Evolutionary conservation across 257 asterid species (phyloP).

Genomic region (Henckelia pumila): DNA sequence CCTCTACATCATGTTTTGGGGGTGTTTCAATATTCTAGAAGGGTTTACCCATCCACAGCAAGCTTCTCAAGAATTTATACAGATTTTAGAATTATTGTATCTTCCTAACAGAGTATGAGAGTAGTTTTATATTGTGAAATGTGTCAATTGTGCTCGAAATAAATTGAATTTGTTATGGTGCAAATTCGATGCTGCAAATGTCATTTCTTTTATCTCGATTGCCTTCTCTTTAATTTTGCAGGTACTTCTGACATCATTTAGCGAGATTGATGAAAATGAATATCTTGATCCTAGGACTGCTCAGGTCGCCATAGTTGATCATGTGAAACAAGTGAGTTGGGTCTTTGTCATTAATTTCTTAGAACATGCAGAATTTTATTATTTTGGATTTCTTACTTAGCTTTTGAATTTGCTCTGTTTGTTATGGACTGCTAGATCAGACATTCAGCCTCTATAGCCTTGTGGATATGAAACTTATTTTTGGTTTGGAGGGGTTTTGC

Average conservation of each 20-base stretch:
- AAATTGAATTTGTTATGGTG: background rate
- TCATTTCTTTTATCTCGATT: constrained; percentile 2
- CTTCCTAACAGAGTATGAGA: background rate
- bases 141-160: constrained; percentile 11
- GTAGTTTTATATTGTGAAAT: constrained; percentile 1
- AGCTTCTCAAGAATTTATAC: constrained; percentile 7
- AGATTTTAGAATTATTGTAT: background rate
- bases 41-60: constrained; percentile 8
- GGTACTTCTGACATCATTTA: constrained; percentile 75
- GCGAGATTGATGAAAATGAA: constrained; percentile 71
- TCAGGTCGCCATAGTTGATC: constrained; percentile 86
- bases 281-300: constrained; percentile 93
- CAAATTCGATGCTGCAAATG: constrained; percentile 2
- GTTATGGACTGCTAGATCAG: constrained; percentile 8
- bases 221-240: constrained; percentile 28
- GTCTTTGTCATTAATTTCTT: constrained; percentile 4
- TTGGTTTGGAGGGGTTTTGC: background rate
- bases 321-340: constrained; percentile 73
- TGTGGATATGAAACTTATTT: too few relatives aligned
- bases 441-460: background rate
- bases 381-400: constrained; percentile 16
- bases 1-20: background rate
- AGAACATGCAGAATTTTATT: constrained; percentile 7
- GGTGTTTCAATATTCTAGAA: constrained; percentile 10
- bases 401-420: constrained; percentile 10